Evolutionary conservation across 495 filamentous ascomycete species (phyloP), one percentile per base, ranked within the genome.

Genomic region (Neohortaea acidophila): DNA sequence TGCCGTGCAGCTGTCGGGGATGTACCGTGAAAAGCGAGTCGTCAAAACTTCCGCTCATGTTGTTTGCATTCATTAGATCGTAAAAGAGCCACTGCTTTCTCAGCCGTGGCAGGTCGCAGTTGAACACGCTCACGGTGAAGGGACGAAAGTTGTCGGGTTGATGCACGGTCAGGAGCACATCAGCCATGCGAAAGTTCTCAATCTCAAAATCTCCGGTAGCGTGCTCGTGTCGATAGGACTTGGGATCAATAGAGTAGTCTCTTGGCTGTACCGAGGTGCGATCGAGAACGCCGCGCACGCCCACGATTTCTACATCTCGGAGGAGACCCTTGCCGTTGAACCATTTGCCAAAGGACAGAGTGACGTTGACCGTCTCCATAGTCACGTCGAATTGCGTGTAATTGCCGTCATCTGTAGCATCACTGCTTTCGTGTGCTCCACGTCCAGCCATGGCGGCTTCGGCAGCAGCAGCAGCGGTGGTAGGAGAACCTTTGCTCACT

Each of bases 301-400:
- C 89, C 51, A 83, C 86, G 10, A 97, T 75, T 52, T 94, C 84
- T 29, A 94, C 89, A 60, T 94, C 80, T 47, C 78, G 76, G 11
- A 97, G 68, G 2, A 92, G 71, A 0, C 89, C 89, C 60, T 86
- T 94, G 17, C 89, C 87, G 50, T 92, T 94, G 66, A 92, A 83
- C 89, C 89, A 97, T 51, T 93, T 94, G 2, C 82, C 68, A 47
- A 97, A 94, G 0, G 89, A 97, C n/a, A 97, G 59, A 0, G 87
- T 94, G 19, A 97, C 91, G 49, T 94, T 92, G 33, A 97, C 84
- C 0, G 82, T 87, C 39, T 92, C 81, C 35, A 97, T 80, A 0
- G 91, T 93, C 11, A 96, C 56, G 50, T 97, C 89, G 51, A 96
- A 97, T 50, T 97, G 89, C 0, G 86, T 94, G 55, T 94, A 96